These are phyloP conservation scores for Taphrina betulina DNA, from an alignment of 1,139 yeast species.

Conservation along the genomic window DNA sequence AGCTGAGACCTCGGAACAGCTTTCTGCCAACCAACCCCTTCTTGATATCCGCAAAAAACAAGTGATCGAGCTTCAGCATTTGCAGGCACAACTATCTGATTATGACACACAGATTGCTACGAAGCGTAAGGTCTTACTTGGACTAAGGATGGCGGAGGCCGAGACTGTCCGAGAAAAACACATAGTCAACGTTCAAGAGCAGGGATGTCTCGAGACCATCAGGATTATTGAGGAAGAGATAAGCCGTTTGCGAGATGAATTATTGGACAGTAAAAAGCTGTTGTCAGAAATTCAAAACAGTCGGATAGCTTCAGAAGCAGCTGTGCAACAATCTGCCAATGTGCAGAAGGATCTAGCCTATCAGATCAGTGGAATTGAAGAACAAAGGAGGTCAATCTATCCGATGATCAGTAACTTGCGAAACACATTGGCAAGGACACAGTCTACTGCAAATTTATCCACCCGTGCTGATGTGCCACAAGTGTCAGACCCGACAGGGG, in stretches of 20 bases:
- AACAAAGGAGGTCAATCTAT: neutral
- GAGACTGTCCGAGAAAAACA: neutral
- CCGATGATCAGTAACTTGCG: neutral
- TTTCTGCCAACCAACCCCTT: too few species aligned
- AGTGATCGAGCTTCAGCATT: neutral
- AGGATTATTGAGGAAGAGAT: constrained; percentile 2
- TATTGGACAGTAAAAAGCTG: neutral
- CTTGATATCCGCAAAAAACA: neutral
- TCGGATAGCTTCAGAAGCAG: neutral
- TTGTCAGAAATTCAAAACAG: neutral
- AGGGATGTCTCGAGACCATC: neutral
- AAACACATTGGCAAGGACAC: neutral
- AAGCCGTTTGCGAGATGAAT: constrained; percentile 6
- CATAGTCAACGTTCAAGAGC: neutral
- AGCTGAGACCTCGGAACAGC: too few species aligned
- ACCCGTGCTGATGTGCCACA: too few species aligned
- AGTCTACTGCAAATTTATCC: neutral
- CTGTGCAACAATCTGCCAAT: neutral
- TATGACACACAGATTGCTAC: neutral
- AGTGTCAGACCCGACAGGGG: too few species aligned
- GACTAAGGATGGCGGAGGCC: neutral
- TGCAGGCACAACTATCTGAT: neutral
- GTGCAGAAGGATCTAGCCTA: neutral
- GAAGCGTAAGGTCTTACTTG: neutral
- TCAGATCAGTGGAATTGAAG: neutral